These are phyloP conservation scores for Calocybe indica DNA, from an alignment of 768 basidiomycete species.

Conservation along the genomic window DNA sequence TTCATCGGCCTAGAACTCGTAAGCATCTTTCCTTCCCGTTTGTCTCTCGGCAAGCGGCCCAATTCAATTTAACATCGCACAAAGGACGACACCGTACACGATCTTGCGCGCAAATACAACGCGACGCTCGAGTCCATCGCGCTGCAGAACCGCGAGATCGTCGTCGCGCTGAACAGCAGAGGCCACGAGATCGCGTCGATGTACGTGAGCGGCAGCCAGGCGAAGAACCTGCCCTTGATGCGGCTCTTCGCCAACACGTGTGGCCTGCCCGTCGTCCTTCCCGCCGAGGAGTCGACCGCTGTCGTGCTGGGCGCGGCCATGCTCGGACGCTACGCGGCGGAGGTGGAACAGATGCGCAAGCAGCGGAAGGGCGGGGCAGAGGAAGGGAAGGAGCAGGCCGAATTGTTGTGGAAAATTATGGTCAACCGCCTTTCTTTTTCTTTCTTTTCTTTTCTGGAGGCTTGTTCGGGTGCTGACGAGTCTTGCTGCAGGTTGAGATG, in stretches of 20 bases:
- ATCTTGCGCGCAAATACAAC: constrained; percentile 88
- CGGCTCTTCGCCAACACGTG: constrained; percentile 85
- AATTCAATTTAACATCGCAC: background rate
- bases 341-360: constrained; percentile 24
- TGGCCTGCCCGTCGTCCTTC: constrained; percentile 75
- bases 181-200: constrained; percentile 81
- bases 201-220: constrained; percentile 93
- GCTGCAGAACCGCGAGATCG: constrained; percentile 90
- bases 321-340: constrained; percentile 83
- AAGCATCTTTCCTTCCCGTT: constrained; percentile 9
- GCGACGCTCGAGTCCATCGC: constrained; percentile 91
- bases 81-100: constrained; percentile 65
- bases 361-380: constrained; percentile 17
- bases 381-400: constrained; percentile 43
- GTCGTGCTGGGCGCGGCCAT: constrained; percentile 94
- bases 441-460: background rate
- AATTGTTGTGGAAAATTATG: constrained; percentile 89
- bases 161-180: constrained; percentile 79
- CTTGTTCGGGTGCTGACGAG: background rate
- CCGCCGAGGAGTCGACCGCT: constrained; percentile 66
- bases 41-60: background rate
- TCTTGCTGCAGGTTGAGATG: constrained; percentile 73
- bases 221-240: constrained; percentile 86
- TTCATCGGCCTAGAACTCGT: constrained; percentile 83
- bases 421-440: constrained; percentile 27